Evolutionary conservation across 768 basidiomycete genomes (phyloP), one percentile per base, ranked within the genome.

Genomic region (Psilocybe subaeruginosa): DNA sequence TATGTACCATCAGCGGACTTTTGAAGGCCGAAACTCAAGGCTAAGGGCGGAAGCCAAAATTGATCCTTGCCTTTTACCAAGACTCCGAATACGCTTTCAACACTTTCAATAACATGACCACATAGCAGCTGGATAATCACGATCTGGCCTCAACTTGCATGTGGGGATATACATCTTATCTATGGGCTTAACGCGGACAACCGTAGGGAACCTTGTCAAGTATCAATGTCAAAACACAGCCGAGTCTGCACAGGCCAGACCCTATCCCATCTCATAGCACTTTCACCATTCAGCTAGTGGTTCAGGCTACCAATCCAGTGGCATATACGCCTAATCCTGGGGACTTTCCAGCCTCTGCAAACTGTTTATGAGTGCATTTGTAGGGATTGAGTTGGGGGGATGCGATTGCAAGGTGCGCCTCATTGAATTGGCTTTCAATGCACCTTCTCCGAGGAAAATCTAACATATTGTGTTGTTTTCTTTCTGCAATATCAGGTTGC

Each of bases 381-480:
- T 54, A n/a, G 58, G 51, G 19, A 59, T 59, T 11, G 58, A 59
- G 23, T 54, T 59, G 9, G 39, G 41, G 14, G 51, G 52, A 29
- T 19, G 30, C 8, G 17, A 39, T 14, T 59, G 58, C 31, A 54
- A 47, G 58, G 58, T 59, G 19, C 45, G 27, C 33, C 6, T 35
- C 33, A 35, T 35, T 35, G 11, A 35, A 11, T 11, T 35, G 4
- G 11, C 33, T 35, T 35, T 35, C 33, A 35, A 35, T 35, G 23
- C 23, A 23, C 23, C 23, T 23, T 23, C 23, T 23, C 23, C 23
- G 23, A 23, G 23, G 23, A 23, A 23, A 23, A 2, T 23, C 23
- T 23, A 1, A 23, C 23, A 23, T 23, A 23, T 23, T 23, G 2
- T 23, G 23, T 23, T 1, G 33, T 35, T 7, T 35, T 35, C 7